Conservation (phyloP, 2,329 filamentous ascomycete species). For the Stagonosporopsis cucurbitacearum region DNA sequence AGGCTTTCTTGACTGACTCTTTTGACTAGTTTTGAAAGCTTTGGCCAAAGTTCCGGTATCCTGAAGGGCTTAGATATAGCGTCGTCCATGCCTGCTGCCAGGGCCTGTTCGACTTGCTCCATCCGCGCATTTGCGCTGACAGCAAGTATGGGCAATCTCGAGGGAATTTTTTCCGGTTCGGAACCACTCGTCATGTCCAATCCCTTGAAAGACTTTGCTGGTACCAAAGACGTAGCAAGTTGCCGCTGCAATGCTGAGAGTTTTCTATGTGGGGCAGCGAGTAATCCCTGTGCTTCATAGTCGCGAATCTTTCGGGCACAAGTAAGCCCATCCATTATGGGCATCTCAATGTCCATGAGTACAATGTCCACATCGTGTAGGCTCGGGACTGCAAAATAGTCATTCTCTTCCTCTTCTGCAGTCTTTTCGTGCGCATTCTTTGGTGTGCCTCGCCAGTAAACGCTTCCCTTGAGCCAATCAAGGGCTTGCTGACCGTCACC, state of each 20-base stretch:
- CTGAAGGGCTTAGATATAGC: conserved; percentile 37
- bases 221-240: conserved; percentile 5
- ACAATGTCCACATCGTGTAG: conserved; percentile 32
- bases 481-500: conserved; percentile 50
- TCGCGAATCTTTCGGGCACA: conserved; percentile 38
- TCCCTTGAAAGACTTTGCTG: not conserved
- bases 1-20: conserved; percentile 2
- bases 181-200: not conserved
- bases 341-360: conserved; percentile 47
- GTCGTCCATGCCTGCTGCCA: conserved; percentile 43
- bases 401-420: not conserved
- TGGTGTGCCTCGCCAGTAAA: conserved; percentile 30
- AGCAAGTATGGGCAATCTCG: conserved; percentile 39
- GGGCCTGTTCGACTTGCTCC: conserved; percentile 40
- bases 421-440: not conserved
- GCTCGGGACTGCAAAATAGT: not conserved
- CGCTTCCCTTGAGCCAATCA: conserved; percentile 41
- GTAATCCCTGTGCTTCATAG: conserved; percentile 32
- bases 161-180: not conserved
- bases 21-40: conserved; percentile 19
- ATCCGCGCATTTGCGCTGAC: conserved; percentile 46
- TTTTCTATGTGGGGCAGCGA: conserved; percentile 13
- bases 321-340: conserved; percentile 43
- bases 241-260: not conserved
- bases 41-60: conserved; percentile 33